Base-by-base conservation (phyloP, 805 yeast species). In the Cyberlindnera mycetangii region DNA sequence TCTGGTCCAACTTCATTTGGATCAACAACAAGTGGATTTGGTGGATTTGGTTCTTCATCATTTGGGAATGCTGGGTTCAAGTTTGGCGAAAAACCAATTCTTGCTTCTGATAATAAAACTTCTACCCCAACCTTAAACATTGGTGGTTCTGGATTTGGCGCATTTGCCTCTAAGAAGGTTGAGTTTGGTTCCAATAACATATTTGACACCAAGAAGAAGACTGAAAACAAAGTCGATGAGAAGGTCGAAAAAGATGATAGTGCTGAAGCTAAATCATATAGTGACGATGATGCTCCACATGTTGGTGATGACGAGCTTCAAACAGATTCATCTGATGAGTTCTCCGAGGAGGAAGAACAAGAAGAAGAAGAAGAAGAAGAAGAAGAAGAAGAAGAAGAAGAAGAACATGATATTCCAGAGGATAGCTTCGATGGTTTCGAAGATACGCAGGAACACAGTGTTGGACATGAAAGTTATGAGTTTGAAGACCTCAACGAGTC, bases 131-230 rank as follows among this genome's bases (percentile, higher is more conserved):
- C 38, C 4, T 11, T 39, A 11, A 31, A 27, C 17, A 15, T 44
- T 25, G 35, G 47, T 8, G 9, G 32, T 1, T 48, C 51, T 7
- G 56, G 56, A 11, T 52, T 50, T 28, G 52, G 47, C 17, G 51
- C 53, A 4, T 52, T 47, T 45, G 53, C 55, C 10, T 18, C 28
- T n/a, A 44, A 47, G 39, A 39, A 37, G 24, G 10, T 32, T 3
- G 47, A 50, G 4, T 40, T 46, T 31, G 48, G 49, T 2, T 25
- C 38, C 1, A 51, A 47, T 41, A 44, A 47, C 28, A 45, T 53
- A 12, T 53, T 53, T 35, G 53, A 18, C 3, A 28, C 35, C n/a
- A 25, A 37, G 4, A 27, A 33, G 22, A 20, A 20, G 17, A 7
- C 14, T 18, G 36, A 32, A 4, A 19, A 5, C 22, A 19, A 8